phyloP scores from a whole-genome alignment of 768 basidiomycete genomes.

The Tephrocybe sp. region DNA sequence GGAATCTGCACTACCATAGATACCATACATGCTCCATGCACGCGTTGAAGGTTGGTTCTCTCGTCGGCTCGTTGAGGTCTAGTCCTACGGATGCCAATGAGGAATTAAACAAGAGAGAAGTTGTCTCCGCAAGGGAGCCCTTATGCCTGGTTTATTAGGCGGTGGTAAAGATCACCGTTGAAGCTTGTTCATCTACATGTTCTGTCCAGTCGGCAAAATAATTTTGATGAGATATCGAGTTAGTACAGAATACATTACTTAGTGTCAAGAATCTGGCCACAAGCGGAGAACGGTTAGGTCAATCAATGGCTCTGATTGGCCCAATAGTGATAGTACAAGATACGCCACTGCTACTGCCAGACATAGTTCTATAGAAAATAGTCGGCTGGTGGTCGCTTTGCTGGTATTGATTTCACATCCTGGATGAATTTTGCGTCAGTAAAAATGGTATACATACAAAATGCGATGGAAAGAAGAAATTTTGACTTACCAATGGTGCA shows the following conservation, averaged over 20 bases:
- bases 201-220: neutral
- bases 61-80: too few species aligned
- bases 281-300: neutral
- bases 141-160: neutral
- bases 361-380: slow-evolving; percentile 62
- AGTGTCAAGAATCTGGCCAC: neutral
- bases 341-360: neutral
- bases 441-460: neutral
- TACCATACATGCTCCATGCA: too few species aligned
- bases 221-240: too few species aligned
- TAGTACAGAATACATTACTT: neutral
- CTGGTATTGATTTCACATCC: slow-evolving; percentile 80
- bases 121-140: neutral
- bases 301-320: neutral
- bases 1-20: too few species aligned
- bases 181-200: neutral
- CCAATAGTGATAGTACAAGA: slow-evolving; percentile 7
- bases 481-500: slow-evolving; percentile 70
- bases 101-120: neutral
- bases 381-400: slow-evolving; percentile 83
- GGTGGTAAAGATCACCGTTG: neutral
- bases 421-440: slow-evolving; percentile 23
- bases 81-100: neutral
- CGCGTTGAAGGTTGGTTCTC: too few species aligned
- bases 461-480: slow-evolving; percentile 2